phyloP scores from a whole-genome alignment of 1,284 basidiomycete genomes.

The Apiotrichum siamense region DNA sequence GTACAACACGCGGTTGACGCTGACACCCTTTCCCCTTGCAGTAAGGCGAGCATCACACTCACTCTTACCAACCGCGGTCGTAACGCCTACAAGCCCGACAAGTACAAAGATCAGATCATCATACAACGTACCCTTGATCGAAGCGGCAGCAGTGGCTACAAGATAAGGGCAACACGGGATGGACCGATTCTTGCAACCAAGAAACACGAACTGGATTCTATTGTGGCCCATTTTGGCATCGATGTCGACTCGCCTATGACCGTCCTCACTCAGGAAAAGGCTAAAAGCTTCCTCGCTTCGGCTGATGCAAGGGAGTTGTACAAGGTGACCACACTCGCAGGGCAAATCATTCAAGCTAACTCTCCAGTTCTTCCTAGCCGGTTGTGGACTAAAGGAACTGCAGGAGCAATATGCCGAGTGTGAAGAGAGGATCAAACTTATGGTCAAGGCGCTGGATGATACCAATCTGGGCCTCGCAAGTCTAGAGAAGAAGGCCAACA shows the following conservation, averaged over 20 bases:
- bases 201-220: constrained; percentile 75
- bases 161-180: constrained; percentile 64
- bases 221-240: constrained; percentile 91
- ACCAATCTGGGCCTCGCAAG: constrained; percentile 22
- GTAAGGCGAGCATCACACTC: constrained; percentile 70
- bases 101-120: constrained; percentile 76
- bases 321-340: constrained; percentile 58
- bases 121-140: constrained; percentile 76
- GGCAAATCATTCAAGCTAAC: neutral
- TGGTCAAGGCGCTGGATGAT: constrained; percentile 20
- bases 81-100: constrained; percentile 75
- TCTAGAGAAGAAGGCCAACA: constrained; percentile 11
- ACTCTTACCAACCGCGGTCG: constrained; percentile 79
- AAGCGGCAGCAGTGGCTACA: constrained; percentile 72
- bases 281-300: constrained; percentile 78
- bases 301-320: constrained; percentile 85
- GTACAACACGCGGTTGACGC: neutral
- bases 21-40: constrained; percentile 31
- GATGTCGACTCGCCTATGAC: constrained; percentile 92
- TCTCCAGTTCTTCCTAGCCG: constrained; percentile 83
- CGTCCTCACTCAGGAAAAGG: constrained; percentile 80
- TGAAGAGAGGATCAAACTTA: constrained; percentile 42
- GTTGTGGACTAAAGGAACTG: constrained; percentile 85
- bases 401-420: constrained; percentile 78
- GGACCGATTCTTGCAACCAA: constrained; percentile 68